These are phyloP conservation scores for Ulmus americana DNA, from an alignment of 331 rosid genomes.

Conservation along the genomic window DNA sequence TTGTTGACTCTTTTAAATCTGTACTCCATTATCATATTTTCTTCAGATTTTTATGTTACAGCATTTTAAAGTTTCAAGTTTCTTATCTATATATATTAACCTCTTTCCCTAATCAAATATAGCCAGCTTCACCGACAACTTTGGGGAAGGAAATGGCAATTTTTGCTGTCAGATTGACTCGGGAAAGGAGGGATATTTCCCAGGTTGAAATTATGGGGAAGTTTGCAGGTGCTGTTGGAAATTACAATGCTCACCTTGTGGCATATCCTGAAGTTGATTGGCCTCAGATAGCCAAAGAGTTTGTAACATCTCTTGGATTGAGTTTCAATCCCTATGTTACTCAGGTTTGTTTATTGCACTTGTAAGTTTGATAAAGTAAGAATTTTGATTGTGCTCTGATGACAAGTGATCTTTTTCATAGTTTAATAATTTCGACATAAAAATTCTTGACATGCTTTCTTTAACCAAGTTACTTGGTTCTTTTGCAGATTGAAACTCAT, in stretches of 20 bases:
- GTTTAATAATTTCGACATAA: not conserved
- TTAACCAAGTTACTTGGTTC: conserved; percentile 1
- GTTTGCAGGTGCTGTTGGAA: conserved; percentile 93
- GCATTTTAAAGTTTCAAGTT: not conserved
- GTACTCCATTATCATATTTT: not conserved
- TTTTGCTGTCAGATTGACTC: conserved; percentile 68
- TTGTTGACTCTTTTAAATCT: not conserved
- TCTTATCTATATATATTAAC: not conserved
- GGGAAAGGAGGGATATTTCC: conserved; percentile 55
- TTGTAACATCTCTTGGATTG: conserved; percentile 68
- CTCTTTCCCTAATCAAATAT: conserved; percentile 17
- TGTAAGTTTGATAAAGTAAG: not conserved
- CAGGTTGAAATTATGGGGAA: conserved; percentile 72
- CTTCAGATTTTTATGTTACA: too few relatives aligned
- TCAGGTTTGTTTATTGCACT: conserved; percentile 42
- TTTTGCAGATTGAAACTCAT: conserved; percentile 74
- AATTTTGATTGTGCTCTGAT: not conserved
- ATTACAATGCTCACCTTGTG: conserved; percentile 75
- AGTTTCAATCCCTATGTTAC: conserved; percentile 71
- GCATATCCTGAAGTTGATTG: conserved; percentile 71
- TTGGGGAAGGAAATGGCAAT: conserved; percentile 91
- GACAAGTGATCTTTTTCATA: not conserved
- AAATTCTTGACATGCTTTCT: not conserved
- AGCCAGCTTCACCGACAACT: conserved; percentile 96
- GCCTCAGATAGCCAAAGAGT: conserved; percentile 64